A percentile compares a stretch with the other conserved stretches of the same genome.
phyloP scores from a whole-genome alignment of 2,329 filamentous ascomycete species.

The Fusarium fujikuroi region DNA sequence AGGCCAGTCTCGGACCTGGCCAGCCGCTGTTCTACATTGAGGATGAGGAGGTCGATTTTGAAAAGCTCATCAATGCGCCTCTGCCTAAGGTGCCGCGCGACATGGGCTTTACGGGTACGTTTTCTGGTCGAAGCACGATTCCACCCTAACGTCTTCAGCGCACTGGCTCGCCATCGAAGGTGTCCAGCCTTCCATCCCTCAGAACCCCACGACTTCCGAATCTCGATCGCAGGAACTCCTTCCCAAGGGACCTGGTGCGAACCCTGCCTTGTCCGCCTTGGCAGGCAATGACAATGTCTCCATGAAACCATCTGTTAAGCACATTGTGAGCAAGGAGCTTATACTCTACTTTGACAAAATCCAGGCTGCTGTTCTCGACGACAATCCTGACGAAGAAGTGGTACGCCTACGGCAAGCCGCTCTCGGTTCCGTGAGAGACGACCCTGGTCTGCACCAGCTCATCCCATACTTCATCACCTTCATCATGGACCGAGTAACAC shows the following conservation, averaged over 20 bases:
- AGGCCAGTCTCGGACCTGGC: slow-evolving; percentile 91
- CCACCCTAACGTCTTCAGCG: slow-evolving; percentile 61
- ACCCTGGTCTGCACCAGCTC: slow-evolving; percentile 93
- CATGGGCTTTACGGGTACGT: slow-evolving; percentile 85
- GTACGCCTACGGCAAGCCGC: slow-evolving; percentile 81
- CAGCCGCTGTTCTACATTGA: slow-evolving; percentile 98
- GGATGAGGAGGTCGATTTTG: slow-evolving; percentile 98
- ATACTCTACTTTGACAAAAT: slow-evolving; percentile 98
- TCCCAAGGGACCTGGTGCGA: slow-evolving; percentile 89
- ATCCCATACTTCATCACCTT: slow-evolving; percentile 97
- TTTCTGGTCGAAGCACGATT: too few relatives aligned
- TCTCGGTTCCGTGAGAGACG: slow-evolving; percentile 84
- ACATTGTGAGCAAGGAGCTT: slow-evolving; percentile 94
- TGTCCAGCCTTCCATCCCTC: slow-evolving; percentile 94
- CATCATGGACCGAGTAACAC: slow-evolving; percentile 94
- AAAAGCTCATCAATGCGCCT: slow-evolving; percentile 97
- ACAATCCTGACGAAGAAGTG: slow-evolving; percentile 82
- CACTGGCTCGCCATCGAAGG: slow-evolving; percentile 99
- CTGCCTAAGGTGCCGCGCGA: slow-evolving; percentile 94
- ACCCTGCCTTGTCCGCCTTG: slow-evolving; percentile 81
- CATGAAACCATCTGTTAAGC: slow-evolving; percentile 92
- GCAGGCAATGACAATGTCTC: slow-evolving; percentile 85
- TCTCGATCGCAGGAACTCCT: slow-evolving; percentile 85
- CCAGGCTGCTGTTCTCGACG: slow-evolving; percentile 86
- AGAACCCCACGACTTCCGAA: slow-evolving; percentile 91